Evolutionary conservation across 805 yeast species (phyloP), one percentile per base, ranked within the genome.

Genomic region (Kuraishia hungarica): DNA sequence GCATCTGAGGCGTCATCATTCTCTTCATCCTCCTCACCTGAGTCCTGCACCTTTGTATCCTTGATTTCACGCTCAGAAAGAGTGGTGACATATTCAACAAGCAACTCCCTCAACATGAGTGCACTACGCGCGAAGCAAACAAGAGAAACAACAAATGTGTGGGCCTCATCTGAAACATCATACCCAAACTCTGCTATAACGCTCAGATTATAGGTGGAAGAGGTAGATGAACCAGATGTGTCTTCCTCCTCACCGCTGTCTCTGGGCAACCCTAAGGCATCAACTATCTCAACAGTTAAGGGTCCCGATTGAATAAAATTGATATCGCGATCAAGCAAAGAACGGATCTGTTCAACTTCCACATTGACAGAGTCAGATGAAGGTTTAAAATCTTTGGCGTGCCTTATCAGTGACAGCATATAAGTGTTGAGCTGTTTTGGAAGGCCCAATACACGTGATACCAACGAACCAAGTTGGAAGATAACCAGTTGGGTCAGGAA

Each of bases 271-370:
- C 43, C 43, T 2, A 52, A 49, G 19, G 24, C 48, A n/a, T 19
- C 39, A 6, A 52, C 15, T 28, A 66, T 59, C 28, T 61, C 60
- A n/a, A 58, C 61, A 35, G 62, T 60, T 19, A 64, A 53, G n/a
- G 59, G 58, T 6, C 20, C 35, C 7, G 62, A 57, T 23, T 62
- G 64, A 20, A 67, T 49, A 24, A 66, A 64, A 17, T 55, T 55
- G 24, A 61, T 51, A 53, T 65, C 69, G 49, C 59, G 52, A 47
- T 54, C 58, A 8, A 64, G 56, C 39, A 67, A 60, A 4, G 55
- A 50, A 17, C 63, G 39, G 21, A 61, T 59, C 28, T 56, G 59
- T 2, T 39, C 24, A 48, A 57, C 29, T 54, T 57, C 39, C 48
- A 49, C 19, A 17, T n/a, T 20, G 11, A 55, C 56, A 22, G 24